These are phyloP conservation scores for Musa troglodytarum DNA, from an alignment of 176 grass and related monocot genomes.

Conservation along the genomic window DNA sequence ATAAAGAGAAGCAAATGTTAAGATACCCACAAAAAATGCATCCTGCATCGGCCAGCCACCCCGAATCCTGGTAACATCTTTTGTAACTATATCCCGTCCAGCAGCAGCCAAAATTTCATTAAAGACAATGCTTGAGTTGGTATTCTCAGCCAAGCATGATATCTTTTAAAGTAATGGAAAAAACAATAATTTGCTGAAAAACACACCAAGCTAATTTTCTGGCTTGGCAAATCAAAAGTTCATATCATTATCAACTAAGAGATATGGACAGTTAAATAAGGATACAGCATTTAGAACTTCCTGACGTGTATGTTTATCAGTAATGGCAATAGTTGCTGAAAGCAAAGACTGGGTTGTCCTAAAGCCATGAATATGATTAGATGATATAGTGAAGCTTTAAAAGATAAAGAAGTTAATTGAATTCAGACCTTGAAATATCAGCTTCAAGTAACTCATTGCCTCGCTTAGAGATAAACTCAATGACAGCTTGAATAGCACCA, in stretches of 20 bases:
- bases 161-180: conserved; percentile 50
- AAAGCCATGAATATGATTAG: conserved; percentile 13
- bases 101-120: conserved; percentile 82
- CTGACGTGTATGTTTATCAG: conserved; percentile 64
- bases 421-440: conserved; percentile 69
- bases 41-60: conserved; percentile 96
- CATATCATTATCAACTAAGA: background rate
- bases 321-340: conserved; percentile 60
- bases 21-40: conserved; percentile 73
- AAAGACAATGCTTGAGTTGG: conserved; percentile 68
- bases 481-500: conserved; percentile 89
- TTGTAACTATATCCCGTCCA: conserved; percentile 81
- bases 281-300: conserved; percentile 95
- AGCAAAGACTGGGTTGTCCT: conserved; percentile 90
- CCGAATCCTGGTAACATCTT: conserved; percentile 85
- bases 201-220: background rate
- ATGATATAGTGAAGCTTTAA: conserved; percentile 15
- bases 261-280: conserved; percentile 20
- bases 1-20: background rate
- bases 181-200: conserved; percentile 7
- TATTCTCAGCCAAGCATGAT: conserved; percentile 91
- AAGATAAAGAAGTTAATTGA: background rate
- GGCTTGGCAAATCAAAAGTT: background rate
- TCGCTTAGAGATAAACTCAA: conserved; percentile 71
- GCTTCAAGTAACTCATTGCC: conserved; percentile 84